Conservation (phyloP, 2,329 filamentous ascomycete genomes). For the Cladosporium sp. region DNA sequence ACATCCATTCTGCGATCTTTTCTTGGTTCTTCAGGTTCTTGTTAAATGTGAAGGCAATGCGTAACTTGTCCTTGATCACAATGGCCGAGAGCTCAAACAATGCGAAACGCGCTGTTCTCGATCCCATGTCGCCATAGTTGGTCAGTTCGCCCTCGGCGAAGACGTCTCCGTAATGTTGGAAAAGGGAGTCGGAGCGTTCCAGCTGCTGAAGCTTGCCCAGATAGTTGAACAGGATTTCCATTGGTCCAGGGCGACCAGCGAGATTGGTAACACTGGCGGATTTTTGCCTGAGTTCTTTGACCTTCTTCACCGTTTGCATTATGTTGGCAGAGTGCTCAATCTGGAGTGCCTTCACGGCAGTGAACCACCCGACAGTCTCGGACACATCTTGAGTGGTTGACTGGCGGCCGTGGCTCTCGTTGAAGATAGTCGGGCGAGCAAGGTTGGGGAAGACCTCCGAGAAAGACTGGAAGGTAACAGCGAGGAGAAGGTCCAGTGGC, state of each 20-base stretch:
- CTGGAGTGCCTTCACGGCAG: slow-evolving; percentile 2
- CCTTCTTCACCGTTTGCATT: slow-evolving; percentile 6
- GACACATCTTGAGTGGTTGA: slow-evolving; percentile 7
- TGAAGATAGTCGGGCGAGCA: slow-evolving; percentile 7
- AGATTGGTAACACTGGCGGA: background rate
- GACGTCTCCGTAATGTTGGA: slow-evolving; percentile 8
- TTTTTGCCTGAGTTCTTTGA: slow-evolving; percentile 4
- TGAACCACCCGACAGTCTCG: slow-evolving; percentile 11
- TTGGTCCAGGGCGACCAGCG: background rate
- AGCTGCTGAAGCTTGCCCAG: slow-evolving; percentile 10
- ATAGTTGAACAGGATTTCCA: slow-evolving; percentile 11
- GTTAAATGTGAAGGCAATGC: slow-evolving; percentile 12
- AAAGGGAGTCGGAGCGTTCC: slow-evolving; percentile 8
- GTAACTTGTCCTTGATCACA: slow-evolving; percentile 9
- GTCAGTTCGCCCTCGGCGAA: slow-evolving; percentile 8
- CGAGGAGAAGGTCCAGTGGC: slow-evolving; percentile 10
- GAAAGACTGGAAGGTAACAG: slow-evolving; percentile 6
- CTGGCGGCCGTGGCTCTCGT: slow-evolving; percentile 9
- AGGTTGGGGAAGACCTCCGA: slow-evolving; percentile 5
- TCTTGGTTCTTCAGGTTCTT: slow-evolving; percentile 10
- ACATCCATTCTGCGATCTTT: slow-evolving; percentile 8
- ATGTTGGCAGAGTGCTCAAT: slow-evolving; percentile 2
- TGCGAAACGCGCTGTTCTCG: slow-evolving; percentile 7
- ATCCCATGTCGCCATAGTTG: slow-evolving; percentile 11
- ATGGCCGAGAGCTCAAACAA: slow-evolving; percentile 11